A percentile compares a stretch with the other conserved stretches of the same genome.
Evolutionary conservation across 371 early-diverging fungal species (phyloP).

Genomic region (Mucor velutinosus): DNA sequence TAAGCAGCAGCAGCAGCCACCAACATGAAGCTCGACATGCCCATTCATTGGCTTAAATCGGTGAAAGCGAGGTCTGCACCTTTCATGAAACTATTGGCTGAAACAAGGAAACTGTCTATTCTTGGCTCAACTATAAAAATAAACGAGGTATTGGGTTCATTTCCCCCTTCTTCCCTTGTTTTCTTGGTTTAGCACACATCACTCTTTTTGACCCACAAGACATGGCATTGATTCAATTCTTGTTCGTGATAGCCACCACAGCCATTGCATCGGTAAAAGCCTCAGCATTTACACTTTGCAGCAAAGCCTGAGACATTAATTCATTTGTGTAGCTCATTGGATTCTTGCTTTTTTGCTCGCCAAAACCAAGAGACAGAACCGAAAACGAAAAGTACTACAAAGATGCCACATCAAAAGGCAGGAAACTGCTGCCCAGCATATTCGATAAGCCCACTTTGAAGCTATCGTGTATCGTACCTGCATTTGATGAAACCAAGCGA

Average conservation of each 20-base stretch:
- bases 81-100: background rate
- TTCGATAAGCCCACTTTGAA: slow-evolving; percentile 55
- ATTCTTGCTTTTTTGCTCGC: slow-evolving; percentile 47
- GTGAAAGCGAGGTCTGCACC: slow-evolving; percentile 4
- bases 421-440: slow-evolving; percentile 36
- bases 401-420: slow-evolving; percentile 37
- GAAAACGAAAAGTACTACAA: slow-evolving; percentile 57
- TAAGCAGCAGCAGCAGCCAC: background rate
- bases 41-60: slow-evolving; percentile 7
- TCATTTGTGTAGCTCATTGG: slow-evolving; percentile 35
- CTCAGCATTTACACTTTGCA: background rate
- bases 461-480: slow-evolving; percentile 88
- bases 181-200: too few species aligned
- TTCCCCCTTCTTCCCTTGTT: background rate
- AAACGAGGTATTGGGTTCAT: background rate
- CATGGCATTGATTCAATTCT: slow-evolving; percentile 6
- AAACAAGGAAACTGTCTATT: background rate
- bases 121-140: background rate
- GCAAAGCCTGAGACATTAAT: background rate
- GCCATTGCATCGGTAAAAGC: slow-evolving; percentile 7
- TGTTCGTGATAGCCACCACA: background rate
- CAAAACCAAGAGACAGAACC: slow-evolving; percentile 54
- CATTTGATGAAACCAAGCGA: slow-evolving; percentile 88
- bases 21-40: background rate
- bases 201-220: background rate